Conservation (phyloP, 768 basidiomycete species). For the Tubosaeta sp. region DNA sequence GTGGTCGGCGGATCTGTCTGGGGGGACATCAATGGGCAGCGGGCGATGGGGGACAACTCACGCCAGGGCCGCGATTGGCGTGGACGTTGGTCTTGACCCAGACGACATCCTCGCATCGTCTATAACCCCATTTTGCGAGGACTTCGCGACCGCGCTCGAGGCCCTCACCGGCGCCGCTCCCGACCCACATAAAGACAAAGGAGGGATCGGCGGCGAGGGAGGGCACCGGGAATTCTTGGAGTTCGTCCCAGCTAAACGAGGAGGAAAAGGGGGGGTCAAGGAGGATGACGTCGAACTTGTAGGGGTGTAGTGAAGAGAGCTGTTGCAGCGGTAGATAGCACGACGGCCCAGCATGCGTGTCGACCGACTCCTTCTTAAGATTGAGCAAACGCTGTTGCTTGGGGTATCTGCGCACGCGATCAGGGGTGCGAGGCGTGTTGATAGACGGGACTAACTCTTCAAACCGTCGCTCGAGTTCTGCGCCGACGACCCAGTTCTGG, state of each 20-base stretch:
- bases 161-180: conserved; percentile 84
- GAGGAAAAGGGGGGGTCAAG: conserved; percentile 89
- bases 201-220: conserved; percentile 84
- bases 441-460: conserved; percentile 70
- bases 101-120: conserved; percentile 95
- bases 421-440: not conserved
- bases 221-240: conserved; percentile 78
- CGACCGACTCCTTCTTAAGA: conserved; percentile 78
- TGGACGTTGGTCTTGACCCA: conserved; percentile 92
- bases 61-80: conserved; percentile 70
- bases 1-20: conserved; percentile 85
- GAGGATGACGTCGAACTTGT: conserved; percentile 88
- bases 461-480: conserved; percentile 82
- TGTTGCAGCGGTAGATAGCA: conserved; percentile 63
- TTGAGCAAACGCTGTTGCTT: conserved; percentile 83
- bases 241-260: conserved; percentile 79
- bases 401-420: conserved; percentile 66
- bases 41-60: conserved; percentile 32
- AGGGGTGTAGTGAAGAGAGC: conserved; percentile 51
- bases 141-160: conserved; percentile 89
- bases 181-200: conserved; percentile 96
- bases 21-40: conserved; percentile 2
- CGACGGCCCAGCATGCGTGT: conserved; percentile 65
- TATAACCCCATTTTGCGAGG: conserved; percentile 90
- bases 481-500: conserved; percentile 89